Evolutionary conservation across 2,329 filamentous ascomycete genomes (phyloP), one percentile per base, ranked within the genome.

Genomic region (Pseudogymnoascus sp.): DNA sequence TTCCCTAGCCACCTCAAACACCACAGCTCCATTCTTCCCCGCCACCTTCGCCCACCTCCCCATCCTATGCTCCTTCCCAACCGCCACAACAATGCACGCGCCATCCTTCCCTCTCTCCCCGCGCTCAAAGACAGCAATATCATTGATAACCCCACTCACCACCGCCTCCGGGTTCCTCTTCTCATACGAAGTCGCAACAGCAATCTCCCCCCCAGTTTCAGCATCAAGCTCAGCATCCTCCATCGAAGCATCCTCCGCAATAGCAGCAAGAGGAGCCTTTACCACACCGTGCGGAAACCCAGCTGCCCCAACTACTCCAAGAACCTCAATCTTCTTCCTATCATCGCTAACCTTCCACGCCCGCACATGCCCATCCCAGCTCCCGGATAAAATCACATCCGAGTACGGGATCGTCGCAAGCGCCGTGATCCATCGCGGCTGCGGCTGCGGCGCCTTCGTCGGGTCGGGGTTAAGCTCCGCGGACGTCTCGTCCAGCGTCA

Each of bases 371-470:
- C 94, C 94, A 71, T 96, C 94, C 92, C 93, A 99, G 74, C 91
- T 96, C 33, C 93, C 94, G 66, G 87, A 95, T 58, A 99, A 79
- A 61, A 99, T 84, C 58, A 96, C 78, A 70, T 99, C 91, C 4
- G 91, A 93, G 73, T 92, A 97, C 0, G 94, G 93, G 57, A 99
- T 81, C 0, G 90, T 88, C 57, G 86, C 81, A 43, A 99, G 78
- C 5, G 93, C 92, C 1, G 94, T 99, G 72, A 99, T 94, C 82
- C 89, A 95, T 71, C 93, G 82, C 3, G 94, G 90, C 66, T 87
- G 82, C 1, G 87, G 83, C 20, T 82, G 76, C 43, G 87, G 79
- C 53, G 88, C 77, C 9, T 82, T 78, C n/a, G 79, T 76, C 1
- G 78, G 77, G 61, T 84, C 80, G 1, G 87, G 85, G 61, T 88